Evolutionary conservation across 306 rosid species (phyloP), one percentile per base, ranked within the genome.

Genomic region (Rosa persica): DNA sequence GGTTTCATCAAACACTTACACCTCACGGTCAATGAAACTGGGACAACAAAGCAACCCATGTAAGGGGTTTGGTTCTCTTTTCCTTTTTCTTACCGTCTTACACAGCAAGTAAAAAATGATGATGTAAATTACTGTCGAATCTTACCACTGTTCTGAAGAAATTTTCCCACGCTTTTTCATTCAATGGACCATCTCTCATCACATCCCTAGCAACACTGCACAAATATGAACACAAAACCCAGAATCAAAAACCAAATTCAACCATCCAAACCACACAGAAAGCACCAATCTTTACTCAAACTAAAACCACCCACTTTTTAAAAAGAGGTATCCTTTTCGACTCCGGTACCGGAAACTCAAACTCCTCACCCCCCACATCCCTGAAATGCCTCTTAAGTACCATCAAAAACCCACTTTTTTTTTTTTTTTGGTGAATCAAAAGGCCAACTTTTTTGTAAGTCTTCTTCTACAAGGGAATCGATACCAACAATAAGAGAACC

Each of bases 111-210:
- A 22, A 73, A 52, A 12, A 64, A 51, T 72, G 64, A 19, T 34
- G 8, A 51, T 19, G 20, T 30, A 34, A 51, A 34, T 72, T 6
- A 36, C 40, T 13, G n/a, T 15, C 6, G 5, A 43, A 34, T 40
- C 83, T 54, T 81, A 91, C 94, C 88, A 88, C 76, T 68, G 20
- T 36, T 58, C 89, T 79, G 22, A 92, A 0, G 67, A 88, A 74
- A 77, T 51, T 49, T 81, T 92, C 93, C 43, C 71, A 66, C 75
- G 27, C 25, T 34, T 75, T 27, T 27, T 65, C 85, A 69, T 76
- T 82, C 27, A 20, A 8, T 20, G 4, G 20, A 8, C 67, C 52
- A 15, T 51, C 49, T 9, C 78, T 72, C 27, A 70, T 78, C 39
- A 66, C 48, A 76, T 79, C 75, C 39, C 70, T 51, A 74, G 81